Conservation (phyloP, 345 rosid genomes). For the Citrus medica region DNA sequence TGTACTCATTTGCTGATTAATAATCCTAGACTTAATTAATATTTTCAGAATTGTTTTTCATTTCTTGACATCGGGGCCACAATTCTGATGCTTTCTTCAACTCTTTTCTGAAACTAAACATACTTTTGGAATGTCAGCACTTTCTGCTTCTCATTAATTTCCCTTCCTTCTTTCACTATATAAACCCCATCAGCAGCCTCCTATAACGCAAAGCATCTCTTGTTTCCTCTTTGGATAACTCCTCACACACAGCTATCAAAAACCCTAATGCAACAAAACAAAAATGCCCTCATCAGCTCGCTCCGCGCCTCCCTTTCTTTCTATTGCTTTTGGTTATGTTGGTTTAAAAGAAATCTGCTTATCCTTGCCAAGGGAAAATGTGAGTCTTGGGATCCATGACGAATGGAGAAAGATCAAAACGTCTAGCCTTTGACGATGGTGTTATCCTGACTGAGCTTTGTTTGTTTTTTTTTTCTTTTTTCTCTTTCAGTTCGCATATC, state of each 20-base stretch:
- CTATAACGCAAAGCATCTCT: neutral
- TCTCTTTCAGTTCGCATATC: neutral
- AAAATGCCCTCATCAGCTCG: neutral
- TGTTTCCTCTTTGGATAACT: conserved; percentile 9
- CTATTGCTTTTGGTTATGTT: neutral
- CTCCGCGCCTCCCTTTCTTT: conserved; percentile 3
- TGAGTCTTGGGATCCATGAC: neutral
- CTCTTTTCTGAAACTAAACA: conserved; percentile 14
- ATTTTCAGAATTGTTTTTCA: neutral
- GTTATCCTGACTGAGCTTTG: conserved; percentile 60
- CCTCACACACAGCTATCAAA: neutral
- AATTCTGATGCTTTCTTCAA: conserved; percentile 5
- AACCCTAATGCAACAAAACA: neutral
- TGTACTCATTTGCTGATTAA: conserved; percentile 2
- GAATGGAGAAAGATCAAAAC: neutral
- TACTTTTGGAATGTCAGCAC: conserved; percentile 35
- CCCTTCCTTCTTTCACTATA: conserved; percentile 9
- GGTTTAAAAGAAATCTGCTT: neutral
- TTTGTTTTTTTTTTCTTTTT: neutral
- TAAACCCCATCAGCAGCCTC: conserved; percentile 9
- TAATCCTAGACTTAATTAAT: neutral
- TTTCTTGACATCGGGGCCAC: conserved; percentile 8
- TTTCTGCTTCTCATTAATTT: conserved; percentile 19
- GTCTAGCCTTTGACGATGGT: conserved; percentile 18
- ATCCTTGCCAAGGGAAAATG: neutral